These are phyloP conservation scores for Gomphus bonarii DNA, from an alignment of 1,284 basidiomycete species.

Conservation along the genomic window DNA sequence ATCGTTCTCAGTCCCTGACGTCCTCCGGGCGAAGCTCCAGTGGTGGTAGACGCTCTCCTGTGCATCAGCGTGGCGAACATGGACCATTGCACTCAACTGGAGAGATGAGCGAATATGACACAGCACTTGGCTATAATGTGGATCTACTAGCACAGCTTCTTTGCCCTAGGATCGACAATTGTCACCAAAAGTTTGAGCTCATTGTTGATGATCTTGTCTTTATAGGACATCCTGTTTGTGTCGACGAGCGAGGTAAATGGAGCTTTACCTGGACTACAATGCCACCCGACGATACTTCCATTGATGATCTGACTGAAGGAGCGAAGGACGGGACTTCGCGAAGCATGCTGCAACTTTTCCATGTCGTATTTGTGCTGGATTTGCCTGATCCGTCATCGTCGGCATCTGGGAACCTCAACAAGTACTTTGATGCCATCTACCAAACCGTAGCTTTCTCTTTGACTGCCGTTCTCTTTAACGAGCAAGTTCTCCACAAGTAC, in stretches of 20 bases:
- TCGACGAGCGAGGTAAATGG: conserved; percentile 67
- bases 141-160: conserved; percentile 78
- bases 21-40: conserved; percentile 28
- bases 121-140: conserved; percentile 69
- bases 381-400: conserved; percentile 82
- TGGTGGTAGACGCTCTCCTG: conserved; percentile 35
- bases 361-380: conserved; percentile 83
- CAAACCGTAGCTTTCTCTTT: conserved; percentile 80
- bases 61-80: conserved; percentile 24
- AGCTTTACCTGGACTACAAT: conserved; percentile 45
- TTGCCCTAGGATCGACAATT: conserved; percentile 70
- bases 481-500: conserved; percentile 76
- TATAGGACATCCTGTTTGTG: conserved; percentile 88
- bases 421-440: conserved; percentile 79
- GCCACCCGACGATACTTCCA: not conserved
- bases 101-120: conserved; percentile 44
- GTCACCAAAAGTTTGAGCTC: conserved; percentile 93
- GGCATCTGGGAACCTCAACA: conserved; percentile 59
- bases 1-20: conserved; percentile 33
- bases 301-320: not conserved
- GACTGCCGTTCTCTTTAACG: conserved; percentile 80
- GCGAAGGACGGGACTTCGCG: conserved; percentile 26
- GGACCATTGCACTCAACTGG: conserved; percentile 23
- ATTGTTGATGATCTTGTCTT: conserved; percentile 90
- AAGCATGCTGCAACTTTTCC: conserved; percentile 61